phyloP scores from a whole-genome alignment of 257 asterid genomes.

The Solanum phureja region DNA sequence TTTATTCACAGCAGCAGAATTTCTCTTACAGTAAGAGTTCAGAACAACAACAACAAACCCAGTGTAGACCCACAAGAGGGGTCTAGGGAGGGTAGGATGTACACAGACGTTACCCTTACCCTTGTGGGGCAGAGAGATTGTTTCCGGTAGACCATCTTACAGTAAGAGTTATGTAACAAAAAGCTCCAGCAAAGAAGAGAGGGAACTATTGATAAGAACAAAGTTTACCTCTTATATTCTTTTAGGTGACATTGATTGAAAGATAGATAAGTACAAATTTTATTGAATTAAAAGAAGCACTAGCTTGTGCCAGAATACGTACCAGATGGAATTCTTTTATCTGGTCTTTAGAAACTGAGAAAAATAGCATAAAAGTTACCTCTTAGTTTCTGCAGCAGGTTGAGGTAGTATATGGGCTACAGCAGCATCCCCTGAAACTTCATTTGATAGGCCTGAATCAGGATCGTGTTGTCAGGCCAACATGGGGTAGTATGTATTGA shows the following conservation, averaged over 20 bases:
- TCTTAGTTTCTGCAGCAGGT: slow-evolving; percentile 69
- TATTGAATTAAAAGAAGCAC: neutral
- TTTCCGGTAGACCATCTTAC: neutral
- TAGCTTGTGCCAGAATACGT: neutral
- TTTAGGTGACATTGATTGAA: neutral
- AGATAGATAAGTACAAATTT: neutral
- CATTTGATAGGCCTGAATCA: slow-evolving; percentile 39
- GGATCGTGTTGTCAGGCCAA: slow-evolving; percentile 4
- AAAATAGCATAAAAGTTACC: slow-evolving; percentile 26
- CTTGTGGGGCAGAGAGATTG: neutral
- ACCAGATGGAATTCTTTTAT: neutral
- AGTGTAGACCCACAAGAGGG: neutral
- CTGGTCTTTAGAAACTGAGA: neutral
- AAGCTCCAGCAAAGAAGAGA: neutral
- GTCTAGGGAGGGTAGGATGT: neutral
- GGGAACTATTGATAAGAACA: neutral
- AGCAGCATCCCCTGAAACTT: slow-evolving; percentile 34
- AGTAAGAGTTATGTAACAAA: neutral
- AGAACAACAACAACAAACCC: neutral
- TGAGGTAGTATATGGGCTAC: slow-evolving; percentile 62
- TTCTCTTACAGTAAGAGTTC: neutral
- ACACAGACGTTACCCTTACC: neutral
- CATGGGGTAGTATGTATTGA: neutral
- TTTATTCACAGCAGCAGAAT: neutral
- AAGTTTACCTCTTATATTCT: neutral